Base-by-base conservation (phyloP, 139 green algal species). In the Chlorella sp. region DNA sequence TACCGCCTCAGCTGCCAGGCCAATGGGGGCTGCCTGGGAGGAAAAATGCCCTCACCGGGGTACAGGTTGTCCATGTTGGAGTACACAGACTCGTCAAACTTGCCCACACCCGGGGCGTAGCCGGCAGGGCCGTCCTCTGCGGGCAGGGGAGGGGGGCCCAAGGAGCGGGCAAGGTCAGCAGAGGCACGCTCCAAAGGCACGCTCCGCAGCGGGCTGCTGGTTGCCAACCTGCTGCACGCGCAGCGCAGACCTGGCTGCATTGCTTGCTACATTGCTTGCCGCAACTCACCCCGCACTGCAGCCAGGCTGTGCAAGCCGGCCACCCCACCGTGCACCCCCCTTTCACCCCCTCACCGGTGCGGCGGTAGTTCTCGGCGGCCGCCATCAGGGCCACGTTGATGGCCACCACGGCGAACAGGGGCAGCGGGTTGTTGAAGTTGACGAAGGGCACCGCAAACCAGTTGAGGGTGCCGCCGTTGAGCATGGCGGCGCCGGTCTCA, bases 381-480 rank as follows among this genome's bases (percentile, higher is more conserved):
- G 90, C 95, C 87, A 99, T 92, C 28, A 99, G 94, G 26, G 76
- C 95, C 4, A 95, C 91, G 89, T 99, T 90, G 48, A 97, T 90
- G 44, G 87, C 92, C 76, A 93, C 89, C 28, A 98, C 94, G 26
- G 87, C 84, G 64, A 96, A 85, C 76, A 98, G 92, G 51, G 96
- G 96, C 89, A 98, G 95, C 24, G 95, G 95, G 94, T 98, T 98
- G 89, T 84, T 84, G 14, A 98, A 64, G 74, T 98, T 91, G 82
- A 87, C 94, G 87, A 92, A 98, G 40, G 96, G 96, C 84, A 98
- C 93, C 30, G 94, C 96, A 84, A 97, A 97, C 91, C 97, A 99
- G 94, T 99, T 96, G 54, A 98, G 91, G 85, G 93, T 97, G 89
- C 95, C 94, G 73, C 94, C 95, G 88, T 96, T 95, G 48, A 98